phyloP scores from a whole-genome alignment of 2,329 filamentous ascomycete species.

The Furcasterigmium sp. region DNA sequence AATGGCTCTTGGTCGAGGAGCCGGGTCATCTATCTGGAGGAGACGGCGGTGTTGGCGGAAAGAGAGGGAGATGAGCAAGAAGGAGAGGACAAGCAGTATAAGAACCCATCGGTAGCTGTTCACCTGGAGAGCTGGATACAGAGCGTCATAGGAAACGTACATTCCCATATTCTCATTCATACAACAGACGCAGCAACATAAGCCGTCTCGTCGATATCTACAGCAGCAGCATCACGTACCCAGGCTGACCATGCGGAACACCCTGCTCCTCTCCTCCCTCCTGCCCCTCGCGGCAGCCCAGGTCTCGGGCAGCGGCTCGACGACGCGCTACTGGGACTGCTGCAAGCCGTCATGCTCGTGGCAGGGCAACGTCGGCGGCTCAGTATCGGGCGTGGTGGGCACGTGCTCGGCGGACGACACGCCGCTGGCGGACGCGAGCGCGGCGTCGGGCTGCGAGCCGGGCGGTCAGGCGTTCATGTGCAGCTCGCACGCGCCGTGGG shows the following conservation, averaged over 20 bases:
- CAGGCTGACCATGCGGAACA: not conserved
- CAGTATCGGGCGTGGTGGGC: slow-evolving; percentile 30
- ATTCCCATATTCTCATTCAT: too few species aligned
- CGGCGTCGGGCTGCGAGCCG: slow-evolving; percentile 26
- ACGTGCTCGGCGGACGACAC: slow-evolving; percentile 44
- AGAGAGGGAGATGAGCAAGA: too few species aligned
- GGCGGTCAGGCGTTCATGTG: slow-evolving; percentile 50
- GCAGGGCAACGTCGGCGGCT: slow-evolving; percentile 39
- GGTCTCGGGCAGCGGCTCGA: slow-evolving; percentile 19
- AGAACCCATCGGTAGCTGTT: too few species aligned
- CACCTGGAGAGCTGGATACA: too few species aligned
- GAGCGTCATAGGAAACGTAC: too few species aligned
- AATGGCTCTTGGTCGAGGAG: too few species aligned
- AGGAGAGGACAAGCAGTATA: too few species aligned
- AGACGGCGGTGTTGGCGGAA: too few species aligned
- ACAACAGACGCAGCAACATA: too few species aligned
- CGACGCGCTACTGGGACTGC: slow-evolving; percentile 44
- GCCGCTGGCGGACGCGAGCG: slow-evolving; percentile 34
- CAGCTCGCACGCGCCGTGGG: slow-evolving; percentile 45
- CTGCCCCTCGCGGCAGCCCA: slow-evolving; percentile 14
- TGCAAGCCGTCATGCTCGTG: slow-evolving; percentile 55
- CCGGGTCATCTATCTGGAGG: too few species aligned
- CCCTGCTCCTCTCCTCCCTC: slow-evolving; percentile 13
- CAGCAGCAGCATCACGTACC: too few species aligned
- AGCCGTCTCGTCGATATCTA: too few species aligned